Percentiles rank a stretch among this genome's conserved stretches.
These are phyloP conservation scores for Aegilops longissima DNA, from an alignment of 176 grass and related monocot species.

Conservation along the genomic window DNA sequence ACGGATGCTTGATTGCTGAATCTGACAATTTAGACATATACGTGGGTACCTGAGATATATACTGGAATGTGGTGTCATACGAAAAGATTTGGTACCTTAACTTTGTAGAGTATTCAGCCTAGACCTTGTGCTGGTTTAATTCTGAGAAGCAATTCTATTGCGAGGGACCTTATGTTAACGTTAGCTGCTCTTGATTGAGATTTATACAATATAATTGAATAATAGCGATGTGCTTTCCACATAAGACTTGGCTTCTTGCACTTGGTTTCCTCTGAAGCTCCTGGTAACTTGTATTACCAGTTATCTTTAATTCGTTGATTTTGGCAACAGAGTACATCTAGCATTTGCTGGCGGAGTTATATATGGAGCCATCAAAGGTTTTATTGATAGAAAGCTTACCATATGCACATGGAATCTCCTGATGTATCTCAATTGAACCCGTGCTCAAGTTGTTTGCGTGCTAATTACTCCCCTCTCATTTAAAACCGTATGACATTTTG, in stretches of 20 bases:
- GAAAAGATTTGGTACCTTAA: background rate
- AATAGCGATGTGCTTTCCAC: background rate
- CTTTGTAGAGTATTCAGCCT: background rate
- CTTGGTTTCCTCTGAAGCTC: background rate
- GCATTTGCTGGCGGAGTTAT: background rate
- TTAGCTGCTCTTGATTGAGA: slow-evolving; percentile 16
- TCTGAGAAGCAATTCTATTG: background rate
- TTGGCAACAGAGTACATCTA: background rate
- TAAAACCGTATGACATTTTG: background rate
- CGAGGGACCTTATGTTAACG: background rate
- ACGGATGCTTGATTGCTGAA: background rate
- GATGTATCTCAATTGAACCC: background rate
- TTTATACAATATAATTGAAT: background rate
- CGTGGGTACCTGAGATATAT: slow-evolving; percentile 7
- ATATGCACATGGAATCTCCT: background rate
- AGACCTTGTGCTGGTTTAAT: background rate
- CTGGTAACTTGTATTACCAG: background rate
- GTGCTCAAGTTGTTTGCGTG: background rate
- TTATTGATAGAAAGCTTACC: background rate
- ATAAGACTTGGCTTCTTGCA: background rate
- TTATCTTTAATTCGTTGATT: background rate
- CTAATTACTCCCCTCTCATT: background rate
- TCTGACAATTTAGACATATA: slow-evolving; percentile 1
- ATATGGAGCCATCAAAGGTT: background rate
- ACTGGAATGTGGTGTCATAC: background rate